Percentiles rank a stretch among this genome's conserved stretches.
These are phyloP conservation scores for Rhodotorula babjevae DNA, from an alignment of 768 basidiomycete species.

Conservation along the genomic window DNA sequence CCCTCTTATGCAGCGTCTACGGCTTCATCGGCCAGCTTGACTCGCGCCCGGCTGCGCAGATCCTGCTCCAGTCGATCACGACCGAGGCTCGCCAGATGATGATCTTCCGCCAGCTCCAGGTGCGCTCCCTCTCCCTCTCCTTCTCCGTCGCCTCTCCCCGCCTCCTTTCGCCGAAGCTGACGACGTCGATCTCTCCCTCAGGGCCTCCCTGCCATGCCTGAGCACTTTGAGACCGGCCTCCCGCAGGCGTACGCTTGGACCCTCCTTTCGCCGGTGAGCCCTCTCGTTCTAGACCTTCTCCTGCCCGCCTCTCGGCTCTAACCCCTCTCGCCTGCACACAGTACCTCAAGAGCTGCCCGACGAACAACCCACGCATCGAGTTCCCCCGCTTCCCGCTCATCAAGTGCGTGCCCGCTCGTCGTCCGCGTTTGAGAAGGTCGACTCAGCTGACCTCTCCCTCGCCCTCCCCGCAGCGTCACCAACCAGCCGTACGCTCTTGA, in stretches of 20 bases:
- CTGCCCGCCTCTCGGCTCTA: not conserved
- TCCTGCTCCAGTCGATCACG: slow-evolving; percentile 58
- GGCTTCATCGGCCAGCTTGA: slow-evolving; percentile 65
- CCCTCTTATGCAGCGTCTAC: slow-evolving; percentile 49
- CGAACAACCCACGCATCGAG: slow-evolving; percentile 30
- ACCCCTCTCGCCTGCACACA: no score
- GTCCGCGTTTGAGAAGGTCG: not conserved
- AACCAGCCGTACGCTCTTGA: slow-evolving; percentile 48
- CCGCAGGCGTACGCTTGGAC: slow-evolving; percentile 64
- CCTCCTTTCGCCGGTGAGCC: slow-evolving; percentile 56
- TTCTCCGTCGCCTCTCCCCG: no score
- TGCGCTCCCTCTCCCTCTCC: slow-evolving; percentile 50
- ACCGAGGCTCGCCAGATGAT: slow-evolving; percentile 65
- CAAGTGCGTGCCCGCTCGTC: slow-evolving; percentile 27
- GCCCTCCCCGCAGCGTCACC: slow-evolving; percentile 14
- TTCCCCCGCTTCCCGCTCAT: slow-evolving; percentile 55
- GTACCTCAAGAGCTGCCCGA: slow-evolving; percentile 53
- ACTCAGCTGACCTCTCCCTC: not conserved
- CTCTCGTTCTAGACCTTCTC: slow-evolving; percentile 33
- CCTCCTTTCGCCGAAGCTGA: no score
- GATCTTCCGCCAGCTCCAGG: slow-evolving; percentile 61
- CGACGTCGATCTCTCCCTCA: slow-evolving; percentile 29
- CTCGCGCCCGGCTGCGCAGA: slow-evolving; percentile 55
- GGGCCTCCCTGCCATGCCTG: slow-evolving; percentile 25
- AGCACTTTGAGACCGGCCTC: slow-evolving; percentile 55